Conservation (phyloP, 345 rosid genomes). For the Lagerstroemia speciosa region DNA sequence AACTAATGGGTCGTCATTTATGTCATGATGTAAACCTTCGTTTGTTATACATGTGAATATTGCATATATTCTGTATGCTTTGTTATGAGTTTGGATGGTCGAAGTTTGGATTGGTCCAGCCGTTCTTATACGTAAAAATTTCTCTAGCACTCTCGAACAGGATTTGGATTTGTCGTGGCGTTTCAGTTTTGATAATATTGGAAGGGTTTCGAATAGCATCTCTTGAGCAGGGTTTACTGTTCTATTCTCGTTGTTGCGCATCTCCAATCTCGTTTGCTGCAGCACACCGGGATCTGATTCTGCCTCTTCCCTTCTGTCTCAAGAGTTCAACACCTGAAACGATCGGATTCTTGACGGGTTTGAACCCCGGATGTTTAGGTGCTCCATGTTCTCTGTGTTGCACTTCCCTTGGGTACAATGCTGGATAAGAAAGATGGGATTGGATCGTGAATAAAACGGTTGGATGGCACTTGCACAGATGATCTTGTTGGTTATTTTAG, state of each 20-base stretch:
- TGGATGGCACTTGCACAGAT: constrained; percentile 73
- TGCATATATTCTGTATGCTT: no score
- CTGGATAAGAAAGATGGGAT: neutral
- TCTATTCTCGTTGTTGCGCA: neutral
- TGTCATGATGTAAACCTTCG: no score
- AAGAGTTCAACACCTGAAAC: neutral
- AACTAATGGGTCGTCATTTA: no score
- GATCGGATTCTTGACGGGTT: constrained; percentile 7
- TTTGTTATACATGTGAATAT: no score
- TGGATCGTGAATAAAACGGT: constrained; percentile 44
- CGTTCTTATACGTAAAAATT: no score
- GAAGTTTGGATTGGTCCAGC: no score
- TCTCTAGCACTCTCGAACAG: no score
- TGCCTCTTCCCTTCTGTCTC: constrained; percentile 7
- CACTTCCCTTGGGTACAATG: constrained; percentile 4
- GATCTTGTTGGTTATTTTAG: constrained; percentile 79
- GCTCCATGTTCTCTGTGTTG: neutral
- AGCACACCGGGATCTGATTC: neutral
- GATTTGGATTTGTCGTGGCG: no score
- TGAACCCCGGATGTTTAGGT: neutral
- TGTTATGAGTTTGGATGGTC: no score
- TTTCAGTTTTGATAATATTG: no score
- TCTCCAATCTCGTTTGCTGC: neutral
- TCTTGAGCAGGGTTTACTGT: no score
- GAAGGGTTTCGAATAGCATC: no score